phyloP scores from a whole-genome alignment of 2,329 filamentous ascomycete species.

The Pseudogymnoascus sp. region DNA sequence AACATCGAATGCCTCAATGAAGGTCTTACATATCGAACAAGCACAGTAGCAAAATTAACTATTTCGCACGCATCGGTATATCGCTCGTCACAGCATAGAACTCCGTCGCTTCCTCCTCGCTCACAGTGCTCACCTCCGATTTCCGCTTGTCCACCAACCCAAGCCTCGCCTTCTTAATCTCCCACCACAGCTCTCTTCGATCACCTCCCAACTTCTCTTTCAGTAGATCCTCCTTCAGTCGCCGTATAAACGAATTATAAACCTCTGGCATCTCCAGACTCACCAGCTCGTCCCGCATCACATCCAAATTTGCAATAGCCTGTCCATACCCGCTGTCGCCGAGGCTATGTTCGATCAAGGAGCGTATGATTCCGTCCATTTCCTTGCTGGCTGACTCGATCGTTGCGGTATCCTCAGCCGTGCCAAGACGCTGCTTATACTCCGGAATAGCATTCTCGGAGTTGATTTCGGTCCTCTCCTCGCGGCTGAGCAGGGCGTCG shows the following conservation, averaged over 20 bases:
- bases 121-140: slow-evolving; percentile 58
- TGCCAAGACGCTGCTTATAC: slow-evolving; percentile 72
- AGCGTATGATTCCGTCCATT: slow-evolving; percentile 64
- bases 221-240: slow-evolving; percentile 66
- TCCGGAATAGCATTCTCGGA: slow-evolving; percentile 76
- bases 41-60: neutral
- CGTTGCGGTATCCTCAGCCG: slow-evolving; percentile 50
- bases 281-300: slow-evolving; percentile 70
- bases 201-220: slow-evolving; percentile 67
- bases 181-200: slow-evolving; percentile 75
- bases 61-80: slow-evolving; percentile 3
- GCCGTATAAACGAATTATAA: slow-evolving; percentile 67
- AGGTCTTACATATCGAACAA: neutral
- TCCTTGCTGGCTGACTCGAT: slow-evolving; percentile 65
- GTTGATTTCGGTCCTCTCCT: slow-evolving; percentile 48
- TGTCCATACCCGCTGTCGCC: slow-evolving; percentile 68
- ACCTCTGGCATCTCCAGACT: slow-evolving; percentile 66
- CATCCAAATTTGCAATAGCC: slow-evolving; percentile 67
- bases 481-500: slow-evolving; percentile 64
- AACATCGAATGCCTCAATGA: neutral
- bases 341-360: slow-evolving; percentile 63
- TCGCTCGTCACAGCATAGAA: slow-evolving; percentile 9
- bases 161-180: slow-evolving; percentile 57
- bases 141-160: slow-evolving; percentile 64
- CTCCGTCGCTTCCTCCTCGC: slow-evolving; percentile 62